Conservation (phyloP, 306 rosid genomes). For the Hylodesmum podocarpum region DNA sequence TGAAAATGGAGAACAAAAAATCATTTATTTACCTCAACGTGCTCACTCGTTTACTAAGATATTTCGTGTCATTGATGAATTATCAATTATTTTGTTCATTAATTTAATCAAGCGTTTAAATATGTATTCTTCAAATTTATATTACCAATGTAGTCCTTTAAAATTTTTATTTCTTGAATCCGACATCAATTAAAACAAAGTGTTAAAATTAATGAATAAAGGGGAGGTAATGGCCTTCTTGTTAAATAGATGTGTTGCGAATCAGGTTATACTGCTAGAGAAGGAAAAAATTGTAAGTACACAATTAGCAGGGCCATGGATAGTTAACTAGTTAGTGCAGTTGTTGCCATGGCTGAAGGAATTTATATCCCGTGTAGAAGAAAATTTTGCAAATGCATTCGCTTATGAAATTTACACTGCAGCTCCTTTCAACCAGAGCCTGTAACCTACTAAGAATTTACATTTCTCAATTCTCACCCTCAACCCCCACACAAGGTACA, state of each 20-base stretch:
- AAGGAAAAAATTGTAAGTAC: not conserved
- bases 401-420: slow-evolving; percentile 77
- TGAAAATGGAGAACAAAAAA: no score
- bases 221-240: not conserved
- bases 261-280: not conserved
- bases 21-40: no score
- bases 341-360: slow-evolving; percentile 27
- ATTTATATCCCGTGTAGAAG: slow-evolving; percentile 37
- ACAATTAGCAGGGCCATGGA: slow-evolving; percentile 7
- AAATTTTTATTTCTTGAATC: not conserved
- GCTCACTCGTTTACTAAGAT: no score
- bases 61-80: not conserved
- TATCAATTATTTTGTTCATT: no score
- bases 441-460: slow-evolving; percentile 80
- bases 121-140: not conserved
- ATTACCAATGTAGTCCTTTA: not conserved
- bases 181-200: not conserved
- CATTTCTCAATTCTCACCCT: slow-evolving; percentile 94
- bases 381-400: slow-evolving; percentile 54
- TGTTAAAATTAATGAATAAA: not conserved
- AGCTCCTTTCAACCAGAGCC: slow-evolving; percentile 59
- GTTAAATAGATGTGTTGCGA: not conserved
- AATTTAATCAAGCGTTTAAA: no score
- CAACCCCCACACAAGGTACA: slow-evolving; percentile 80
- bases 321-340: slow-evolving; percentile 29